Evolutionary conservation across 345 rosid genomes (phyloP).

Genomic region (Euphorbia tirucalli): DNA sequence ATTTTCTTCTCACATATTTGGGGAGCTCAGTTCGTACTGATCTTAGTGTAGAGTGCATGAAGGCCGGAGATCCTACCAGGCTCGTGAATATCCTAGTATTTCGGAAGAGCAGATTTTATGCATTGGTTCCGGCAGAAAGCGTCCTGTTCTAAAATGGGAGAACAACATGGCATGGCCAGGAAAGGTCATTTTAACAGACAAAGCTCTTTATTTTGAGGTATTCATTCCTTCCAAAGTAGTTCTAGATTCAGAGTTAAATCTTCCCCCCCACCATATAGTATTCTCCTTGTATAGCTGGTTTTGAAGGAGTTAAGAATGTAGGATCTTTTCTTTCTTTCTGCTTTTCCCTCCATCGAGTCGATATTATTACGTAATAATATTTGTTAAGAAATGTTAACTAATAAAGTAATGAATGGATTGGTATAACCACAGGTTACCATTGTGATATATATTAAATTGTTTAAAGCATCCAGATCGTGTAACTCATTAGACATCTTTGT

Average conservation of each 20-base stretch:
- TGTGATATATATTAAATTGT: background rate
- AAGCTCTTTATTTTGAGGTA: constrained; percentile 94
- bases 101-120: constrained; percentile 71
- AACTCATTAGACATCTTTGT: background rate
- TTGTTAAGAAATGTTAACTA: background rate
- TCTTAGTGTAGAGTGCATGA: constrained; percentile 78
- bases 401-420: background rate
- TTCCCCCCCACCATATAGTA: background rate
- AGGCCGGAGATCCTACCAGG: constrained; percentile 65
- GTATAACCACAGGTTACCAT: background rate
- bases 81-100: constrained; percentile 44
- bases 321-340: background rate
- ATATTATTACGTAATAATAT: background rate
- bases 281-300: background rate
- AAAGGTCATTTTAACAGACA: constrained; percentile 76
- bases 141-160: constrained; percentile 92
- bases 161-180: constrained; percentile 96
- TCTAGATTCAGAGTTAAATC: constrained; percentile 11
- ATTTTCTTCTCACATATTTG: background rate
- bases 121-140: constrained; percentile 75
- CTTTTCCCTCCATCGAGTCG: background rate
- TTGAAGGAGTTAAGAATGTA: background rate
- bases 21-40: constrained; percentile 35
- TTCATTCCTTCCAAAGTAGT: constrained; percentile 2
- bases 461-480: background rate